phyloP scores from a whole-genome alignment of 2,329 filamentous ascomycete species.

The Chaetomiaceae sp. region DNA sequence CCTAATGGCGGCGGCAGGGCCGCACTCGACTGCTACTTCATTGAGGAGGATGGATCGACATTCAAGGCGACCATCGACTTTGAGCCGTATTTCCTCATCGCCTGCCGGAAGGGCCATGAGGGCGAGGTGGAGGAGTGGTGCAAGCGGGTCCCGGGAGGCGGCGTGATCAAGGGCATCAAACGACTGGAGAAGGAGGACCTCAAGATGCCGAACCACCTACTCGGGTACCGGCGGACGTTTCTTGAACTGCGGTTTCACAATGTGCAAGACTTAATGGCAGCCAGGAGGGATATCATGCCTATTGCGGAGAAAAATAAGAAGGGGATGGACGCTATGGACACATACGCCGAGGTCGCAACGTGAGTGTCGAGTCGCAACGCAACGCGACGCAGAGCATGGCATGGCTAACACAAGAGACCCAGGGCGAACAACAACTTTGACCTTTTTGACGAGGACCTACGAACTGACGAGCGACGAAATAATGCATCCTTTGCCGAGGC shows the following conservation, averaged over 20 bases:
- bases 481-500: constrained; percentile 76
- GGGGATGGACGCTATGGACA: constrained; percentile 94
- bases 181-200: constrained; percentile 89
- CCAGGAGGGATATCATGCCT: constrained; percentile 77
- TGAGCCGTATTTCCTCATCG: constrained; percentile 92
- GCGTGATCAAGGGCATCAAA: constrained; percentile 72
- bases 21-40: constrained; percentile 95
- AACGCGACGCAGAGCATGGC: no score
- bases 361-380: constrained; percentile 41
- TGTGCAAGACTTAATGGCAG: constrained; percentile 79
- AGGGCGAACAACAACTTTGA: constrained; percentile 81
- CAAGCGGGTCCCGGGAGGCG: constrained; percentile 70
- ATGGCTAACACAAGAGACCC: constrained; percentile 24
- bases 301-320: constrained; percentile 96
- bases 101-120: constrained; percentile 82
- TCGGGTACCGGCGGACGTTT: constrained; percentile 86
- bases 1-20: constrained; percentile 82
- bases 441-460: constrained; percentile 84
- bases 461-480: constrained; percentile 74
- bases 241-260: constrained; percentile 84
- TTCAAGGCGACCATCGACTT: constrained; percentile 98
- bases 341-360: constrained; percentile 93
- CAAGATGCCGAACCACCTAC: constrained; percentile 88
- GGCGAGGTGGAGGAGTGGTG: constrained; percentile 96
- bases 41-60: constrained; percentile 78